Evolutionary conservation across 148 eudicot species (phyloP).

Genomic region (Silene latifolia): DNA sequence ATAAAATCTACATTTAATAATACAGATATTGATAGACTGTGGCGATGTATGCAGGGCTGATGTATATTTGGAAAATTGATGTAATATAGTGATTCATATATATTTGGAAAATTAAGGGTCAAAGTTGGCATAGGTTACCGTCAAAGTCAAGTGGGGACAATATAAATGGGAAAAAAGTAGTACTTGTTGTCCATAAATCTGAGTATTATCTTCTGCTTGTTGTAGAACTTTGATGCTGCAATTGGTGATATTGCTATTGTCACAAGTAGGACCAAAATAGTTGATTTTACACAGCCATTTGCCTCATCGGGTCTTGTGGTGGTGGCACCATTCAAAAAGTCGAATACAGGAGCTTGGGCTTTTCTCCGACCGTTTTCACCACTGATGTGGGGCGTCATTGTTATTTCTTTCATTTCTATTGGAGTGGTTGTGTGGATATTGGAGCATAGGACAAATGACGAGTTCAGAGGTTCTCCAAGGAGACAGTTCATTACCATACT

Average conservation of each 20-base stretch:
- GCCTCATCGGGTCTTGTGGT: constrained; percentile 86
- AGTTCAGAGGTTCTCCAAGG: constrained; percentile 83
- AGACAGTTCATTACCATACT: constrained; percentile 74
- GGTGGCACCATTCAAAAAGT: constrained; percentile 64
- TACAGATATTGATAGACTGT: no score
- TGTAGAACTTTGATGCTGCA: constrained; percentile 71
- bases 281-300: constrained; percentile 91
- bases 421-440: constrained; percentile 91
- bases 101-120: no score
- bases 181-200: constrained; percentile 1
- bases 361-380: constrained; percentile 82
- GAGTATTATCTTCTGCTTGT: constrained; percentile 5
- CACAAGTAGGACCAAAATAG: constrained; percentile 71
- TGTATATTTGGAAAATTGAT: no score
- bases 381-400: constrained; percentile 71
- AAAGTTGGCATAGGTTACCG: background rate
- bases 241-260: constrained; percentile 89
- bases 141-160: background rate
- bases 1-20: no score
- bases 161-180: background rate
- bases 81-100: no score
- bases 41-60: no score
- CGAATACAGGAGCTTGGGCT: constrained; percentile 78
- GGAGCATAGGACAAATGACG: constrained; percentile 88
- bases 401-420: constrained; percentile 60